Percentiles rank a stretch among this genome's conserved stretches.
These are phyloP conservation scores for Pleurotus eryngii DNA, from an alignment of 768 basidiomycete genomes.

Conservation along the genomic window DNA sequence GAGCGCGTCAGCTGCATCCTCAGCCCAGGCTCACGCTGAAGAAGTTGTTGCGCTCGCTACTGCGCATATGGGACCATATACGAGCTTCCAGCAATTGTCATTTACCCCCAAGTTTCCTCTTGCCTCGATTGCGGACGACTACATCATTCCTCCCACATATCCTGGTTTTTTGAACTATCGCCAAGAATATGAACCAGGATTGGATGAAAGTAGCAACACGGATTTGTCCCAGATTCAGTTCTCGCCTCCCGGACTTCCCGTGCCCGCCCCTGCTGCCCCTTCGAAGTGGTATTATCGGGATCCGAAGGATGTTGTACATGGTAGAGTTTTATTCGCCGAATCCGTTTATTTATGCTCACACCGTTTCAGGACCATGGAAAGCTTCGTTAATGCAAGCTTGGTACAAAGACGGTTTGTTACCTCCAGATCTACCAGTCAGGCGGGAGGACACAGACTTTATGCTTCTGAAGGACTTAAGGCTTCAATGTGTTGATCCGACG, in stretches of 20 bases:
- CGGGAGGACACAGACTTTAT: slow-evolving; percentile 66
- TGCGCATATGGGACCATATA: slow-evolving; percentile 78
- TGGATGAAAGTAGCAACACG: slow-evolving; percentile 32
- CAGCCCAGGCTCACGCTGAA: slow-evolving; percentile 49
- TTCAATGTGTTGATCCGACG: slow-evolving; percentile 78
- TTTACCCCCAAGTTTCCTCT: slow-evolving; percentile 89
- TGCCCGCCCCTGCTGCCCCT: slow-evolving; percentile 64
- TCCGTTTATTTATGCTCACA: not conserved
- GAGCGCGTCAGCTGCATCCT: slow-evolving; percentile 29
- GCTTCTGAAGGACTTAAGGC: slow-evolving; percentile 68
- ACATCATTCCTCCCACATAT: slow-evolving; percentile 90
- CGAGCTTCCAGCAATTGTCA: slow-evolving; percentile 86
- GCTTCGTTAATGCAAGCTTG: slow-evolving; percentile 85
- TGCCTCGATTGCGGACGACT: slow-evolving; percentile 84
- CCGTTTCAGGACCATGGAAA: slow-evolving; percentile 74
- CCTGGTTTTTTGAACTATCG: slow-evolving; percentile 73
- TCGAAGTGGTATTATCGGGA: slow-evolving; percentile 83
- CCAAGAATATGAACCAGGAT: slow-evolving; percentile 56
- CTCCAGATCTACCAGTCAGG: slow-evolving; percentile 78
- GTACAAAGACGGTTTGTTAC: slow-evolving; percentile 82
- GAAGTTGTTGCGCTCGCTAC: slow-evolving; percentile 67
- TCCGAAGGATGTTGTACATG: slow-evolving; percentile 77
- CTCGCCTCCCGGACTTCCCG: slow-evolving; percentile 76
- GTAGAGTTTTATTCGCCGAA: slow-evolving; percentile 34
- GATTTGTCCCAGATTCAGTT: slow-evolving; percentile 65